A percentile compares a stretch with the other conserved stretches of the same genome.
Conservation (phyloP, 2,329 filamentous ascomycete species). For the Aspergillus novofumigatus region DNA sequence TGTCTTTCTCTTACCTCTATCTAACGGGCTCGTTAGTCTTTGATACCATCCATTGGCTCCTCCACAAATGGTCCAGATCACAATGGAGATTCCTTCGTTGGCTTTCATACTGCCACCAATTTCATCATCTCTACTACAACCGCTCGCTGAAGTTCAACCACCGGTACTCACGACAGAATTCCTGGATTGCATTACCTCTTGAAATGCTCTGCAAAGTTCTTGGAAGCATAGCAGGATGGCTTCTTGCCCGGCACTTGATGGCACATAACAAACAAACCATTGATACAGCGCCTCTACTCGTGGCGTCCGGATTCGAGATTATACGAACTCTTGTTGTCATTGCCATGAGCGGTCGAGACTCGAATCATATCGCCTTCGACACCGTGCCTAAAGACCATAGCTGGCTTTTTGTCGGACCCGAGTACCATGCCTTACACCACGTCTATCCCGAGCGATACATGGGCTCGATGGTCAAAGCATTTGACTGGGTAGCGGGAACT, state of each 20-base stretch:
- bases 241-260: not conserved
- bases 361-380: conserved; percentile 14
- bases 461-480: conserved; percentile 15
- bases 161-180: conserved; percentile 12
- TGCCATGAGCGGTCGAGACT: conserved; percentile 10
- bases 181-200: conserved; percentile 13
- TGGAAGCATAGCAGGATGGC: not conserved
- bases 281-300: not conserved
- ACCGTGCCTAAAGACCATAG: conserved; percentile 13
- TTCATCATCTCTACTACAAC: conserved; percentile 19
- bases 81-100: conserved; percentile 10
- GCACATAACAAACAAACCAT: too few species aligned
- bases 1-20: too few species aligned
- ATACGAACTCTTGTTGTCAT: conserved; percentile 10
- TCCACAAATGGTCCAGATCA: conserved; percentile 14
- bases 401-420: conserved; percentile 15
- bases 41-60: conserved; percentile 13
- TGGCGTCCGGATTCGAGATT: too few species aligned
- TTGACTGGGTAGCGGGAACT: conserved; percentile 17
- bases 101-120: conserved; percentile 14
- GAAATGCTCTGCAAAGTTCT: conserved; percentile 5
- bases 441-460: conserved; percentile 16
- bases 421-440: conserved; percentile 17
- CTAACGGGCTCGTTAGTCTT: conserved; percentile 1
- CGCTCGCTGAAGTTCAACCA: conserved; percentile 13